phyloP scores from a whole-genome alignment of 73 alveolate species.

The Paramecium pentaurelia region DNA sequence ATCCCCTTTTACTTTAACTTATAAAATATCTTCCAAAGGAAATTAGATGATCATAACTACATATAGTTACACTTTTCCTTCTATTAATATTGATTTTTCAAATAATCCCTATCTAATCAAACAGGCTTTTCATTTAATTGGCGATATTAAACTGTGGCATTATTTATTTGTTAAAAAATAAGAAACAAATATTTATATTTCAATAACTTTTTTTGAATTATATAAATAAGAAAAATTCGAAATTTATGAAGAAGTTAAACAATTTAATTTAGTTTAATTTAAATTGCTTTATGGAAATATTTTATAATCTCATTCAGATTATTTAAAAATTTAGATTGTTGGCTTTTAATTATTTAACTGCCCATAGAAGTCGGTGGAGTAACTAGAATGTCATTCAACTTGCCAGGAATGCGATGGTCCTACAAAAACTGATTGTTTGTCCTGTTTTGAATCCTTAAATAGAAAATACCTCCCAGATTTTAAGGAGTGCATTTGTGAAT shows the following conservation, averaged over 20 bases:
- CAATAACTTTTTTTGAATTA: too few relatives aligned
- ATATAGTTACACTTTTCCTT: not conserved
- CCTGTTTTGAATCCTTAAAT: not conserved
- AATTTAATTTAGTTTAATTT: not conserved
- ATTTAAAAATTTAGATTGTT: not conserved
- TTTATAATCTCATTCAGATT: not conserved
- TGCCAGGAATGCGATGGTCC: not conserved
- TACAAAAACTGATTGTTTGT: not conserved
- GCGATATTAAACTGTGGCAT: not conserved
- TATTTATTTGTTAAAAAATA: not conserved
- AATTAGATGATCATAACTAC: not conserved
- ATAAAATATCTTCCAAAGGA: not conserved
- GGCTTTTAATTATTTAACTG: not conserved
- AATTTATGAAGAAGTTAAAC: not conserved
- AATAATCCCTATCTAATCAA: not conserved
- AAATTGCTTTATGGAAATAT: not conserved
- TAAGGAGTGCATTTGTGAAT: not conserved
- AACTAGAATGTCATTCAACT: not conserved
- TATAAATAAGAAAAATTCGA: too few relatives aligned
- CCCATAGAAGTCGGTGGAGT: too few relatives aligned
- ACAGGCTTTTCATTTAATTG: too few relatives aligned
- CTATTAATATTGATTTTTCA: not conserved
- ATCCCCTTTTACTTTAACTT: not conserved
- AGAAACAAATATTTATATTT: not conserved
- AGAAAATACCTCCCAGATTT: not conserved